Conservation (phyloP, 768 basidiomycete species). For the Coprinopsis strossmayeri region DNA sequence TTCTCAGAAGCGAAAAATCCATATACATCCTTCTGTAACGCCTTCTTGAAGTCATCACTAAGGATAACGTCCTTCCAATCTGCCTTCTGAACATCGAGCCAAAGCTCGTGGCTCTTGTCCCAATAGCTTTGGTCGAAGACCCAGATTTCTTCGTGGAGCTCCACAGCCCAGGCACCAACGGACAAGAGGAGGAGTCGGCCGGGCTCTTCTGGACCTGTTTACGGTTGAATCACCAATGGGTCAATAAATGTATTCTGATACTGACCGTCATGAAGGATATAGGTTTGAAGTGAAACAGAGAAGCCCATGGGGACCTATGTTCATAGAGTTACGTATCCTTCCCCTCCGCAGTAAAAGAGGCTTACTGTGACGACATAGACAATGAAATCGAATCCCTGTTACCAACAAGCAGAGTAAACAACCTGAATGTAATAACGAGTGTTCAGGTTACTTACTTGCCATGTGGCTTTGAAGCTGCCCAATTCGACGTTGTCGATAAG, state of each 20-base stretch:
- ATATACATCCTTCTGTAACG: constrained; percentile 65
- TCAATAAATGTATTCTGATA: not conserved
- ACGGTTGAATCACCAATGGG: not conserved
- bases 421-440: no score
- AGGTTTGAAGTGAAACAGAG: constrained; percentile 26
- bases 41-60: constrained; percentile 59
- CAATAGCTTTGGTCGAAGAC: constrained; percentile 71
- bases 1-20: constrained; percentile 76
- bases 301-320: constrained; percentile 27
- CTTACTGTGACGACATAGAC: constrained; percentile 47
- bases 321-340: no score
- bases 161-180: constrained; percentile 44
- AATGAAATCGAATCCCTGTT: constrained; percentile 49
- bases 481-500: constrained; percentile 45
- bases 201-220: constrained; percentile 38
- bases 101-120: constrained; percentile 56
- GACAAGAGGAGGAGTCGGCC: constrained; percentile 45
- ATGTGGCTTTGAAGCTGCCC: constrained; percentile 48
- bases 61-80: constrained; percentile 74
- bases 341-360: no score
- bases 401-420: no score
- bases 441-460: constrained; percentile 42
- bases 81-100: constrained; percentile 55
- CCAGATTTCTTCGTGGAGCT: constrained; percentile 65
- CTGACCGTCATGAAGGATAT: constrained; percentile 56